A percentile compares a stretch with the other conserved stretches of the same genome.
Evolutionary conservation across 2,329 filamentous ascomycete genomes (phyloP).

Genomic region (Aureobasidium pullulans): DNA sequence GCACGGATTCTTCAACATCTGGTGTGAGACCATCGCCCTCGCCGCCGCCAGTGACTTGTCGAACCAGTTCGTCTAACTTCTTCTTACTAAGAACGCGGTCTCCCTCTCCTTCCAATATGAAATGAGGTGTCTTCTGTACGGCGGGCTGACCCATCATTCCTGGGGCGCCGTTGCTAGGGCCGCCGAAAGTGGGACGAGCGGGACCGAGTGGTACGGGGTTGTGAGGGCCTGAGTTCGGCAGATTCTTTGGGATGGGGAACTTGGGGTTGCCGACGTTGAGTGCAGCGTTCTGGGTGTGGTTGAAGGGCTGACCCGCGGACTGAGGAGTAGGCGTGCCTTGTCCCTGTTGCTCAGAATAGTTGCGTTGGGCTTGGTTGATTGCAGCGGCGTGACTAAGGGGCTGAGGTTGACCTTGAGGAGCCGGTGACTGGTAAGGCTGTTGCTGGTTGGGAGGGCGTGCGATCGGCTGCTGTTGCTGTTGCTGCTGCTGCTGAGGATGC

Average conservation of each 20-base stretch:
- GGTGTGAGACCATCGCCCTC: constrained; percentile 71
- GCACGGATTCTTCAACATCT: constrained; percentile 90
- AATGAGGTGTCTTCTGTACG: constrained; percentile 71
- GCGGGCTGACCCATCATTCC: constrained; percentile 85
- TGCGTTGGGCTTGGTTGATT: constrained; percentile 16
- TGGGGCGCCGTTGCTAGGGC: constrained; percentile 57
- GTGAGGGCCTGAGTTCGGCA: constrained; percentile 60
- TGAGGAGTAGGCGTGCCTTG: constrained; percentile 18
- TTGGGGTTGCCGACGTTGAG: constrained; percentile 47
- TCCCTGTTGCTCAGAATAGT: constrained; percentile 16
- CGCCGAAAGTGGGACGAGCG: constrained; percentile 75
- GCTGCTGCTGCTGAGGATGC: constrained; percentile 13
- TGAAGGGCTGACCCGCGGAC: constrained; percentile 16
- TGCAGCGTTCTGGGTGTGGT: constrained; percentile 17
- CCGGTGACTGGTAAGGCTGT: constrained; percentile 24
- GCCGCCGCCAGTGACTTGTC: constrained; percentile 81
- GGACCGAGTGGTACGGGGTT: constrained; percentile 66
- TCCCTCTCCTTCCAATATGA: constrained; percentile 83
- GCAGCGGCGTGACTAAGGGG: constrained; percentile 20
- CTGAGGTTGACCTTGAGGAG: constrained; percentile 21
- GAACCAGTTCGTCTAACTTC: constrained; percentile 89
- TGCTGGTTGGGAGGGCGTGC: constrained; percentile 13
- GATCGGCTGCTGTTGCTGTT: constrained; percentile 14
- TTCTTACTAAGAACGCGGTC: constrained; percentile 95
- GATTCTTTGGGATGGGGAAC: constrained; percentile 74